phyloP scores from a whole-genome alignment of 805 yeast genomes.

The Helenozyma rhizophorensis region DNA sequence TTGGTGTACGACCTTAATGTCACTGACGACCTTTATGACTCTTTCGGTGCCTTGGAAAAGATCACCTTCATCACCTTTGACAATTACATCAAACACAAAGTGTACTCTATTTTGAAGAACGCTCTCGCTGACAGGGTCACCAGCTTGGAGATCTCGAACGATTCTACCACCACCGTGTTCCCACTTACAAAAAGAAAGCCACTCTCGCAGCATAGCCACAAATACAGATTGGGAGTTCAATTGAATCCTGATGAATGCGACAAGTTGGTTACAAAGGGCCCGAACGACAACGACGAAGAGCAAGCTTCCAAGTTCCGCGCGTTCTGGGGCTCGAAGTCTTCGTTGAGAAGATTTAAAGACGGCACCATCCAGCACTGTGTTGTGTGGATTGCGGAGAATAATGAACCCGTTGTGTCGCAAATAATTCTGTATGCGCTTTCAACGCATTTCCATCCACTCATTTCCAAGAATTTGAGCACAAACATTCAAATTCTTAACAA shows the following conservation, averaged over 20 bases:
- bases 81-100: slow-evolving; percentile 56
- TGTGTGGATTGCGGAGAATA: slow-evolving; percentile 63
- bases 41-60: slow-evolving; percentile 67
- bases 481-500: slow-evolving; percentile 45
- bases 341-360: slow-evolving; percentile 87
- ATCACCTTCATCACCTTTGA: slow-evolving; percentile 68
- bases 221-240: slow-evolving; percentile 55
- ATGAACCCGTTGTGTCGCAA: slow-evolving; percentile 59
- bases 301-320: slow-evolving; percentile 59
- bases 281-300: slow-evolving; percentile 51
- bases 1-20: slow-evolving; percentile 50
- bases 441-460: slow-evolving; percentile 53
- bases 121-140: slow-evolving; percentile 53
- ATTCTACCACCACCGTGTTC: slow-evolving; percentile 23
- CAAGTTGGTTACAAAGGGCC: slow-evolving; percentile 83
- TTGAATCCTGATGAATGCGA: slow-evolving; percentile 73
- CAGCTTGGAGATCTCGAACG: slow-evolving; percentile 32
- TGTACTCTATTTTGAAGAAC: slow-evolving; percentile 51
- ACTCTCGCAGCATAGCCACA: slow-evolving; percentile 21
- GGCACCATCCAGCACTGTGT: slow-evolving; percentile 89
- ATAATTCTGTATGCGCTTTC: slow-evolving; percentile 62
- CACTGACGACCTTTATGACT: slow-evolving; percentile 34
- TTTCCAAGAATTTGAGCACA: slow-evolving; percentile 31
- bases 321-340: slow-evolving; percentile 88
- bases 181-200: slow-evolving; percentile 55